Conservation (phyloP, 75 land plant genomes). For the Cunninghamia lanceolata region DNA sequence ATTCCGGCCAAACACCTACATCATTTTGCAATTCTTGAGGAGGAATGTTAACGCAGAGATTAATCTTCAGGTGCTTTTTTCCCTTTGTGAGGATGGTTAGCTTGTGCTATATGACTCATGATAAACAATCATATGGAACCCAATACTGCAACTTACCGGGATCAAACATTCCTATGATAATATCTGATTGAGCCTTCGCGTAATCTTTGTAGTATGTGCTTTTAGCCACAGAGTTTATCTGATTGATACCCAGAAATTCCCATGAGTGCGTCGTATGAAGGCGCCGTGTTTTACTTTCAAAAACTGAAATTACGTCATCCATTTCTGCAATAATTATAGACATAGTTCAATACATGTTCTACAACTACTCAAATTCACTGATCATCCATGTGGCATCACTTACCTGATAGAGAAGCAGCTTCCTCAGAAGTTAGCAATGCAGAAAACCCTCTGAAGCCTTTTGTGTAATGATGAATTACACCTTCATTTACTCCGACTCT, state of each 20-base stretch:
- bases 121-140: not conserved
- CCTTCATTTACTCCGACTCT: slow-evolving; percentile 17
- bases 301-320: slow-evolving; percentile 49
- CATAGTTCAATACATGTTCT: not conserved
- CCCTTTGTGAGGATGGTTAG: not conserved
- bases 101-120: not conserved
- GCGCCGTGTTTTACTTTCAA: slow-evolving; percentile 29
- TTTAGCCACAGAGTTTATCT: slow-evolving; percentile 7
- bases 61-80: not conserved
- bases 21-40: not conserved
- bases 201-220: not conserved
- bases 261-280: slow-evolving; percentile 61
- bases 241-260: slow-evolving; percentile 45
- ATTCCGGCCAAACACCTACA: slow-evolving; percentile 70
- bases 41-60: not conserved
- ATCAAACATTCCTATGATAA: slow-evolving; percentile 57
- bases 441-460: slow-evolving; percentile 58
- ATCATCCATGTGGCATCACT: too few relatives aligned
- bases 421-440: slow-evolving; percentile 49
- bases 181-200: slow-evolving; percentile 11
- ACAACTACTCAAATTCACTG: not conserved
- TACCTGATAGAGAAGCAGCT: slow-evolving; percentile 31
- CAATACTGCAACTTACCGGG: slow-evolving; percentile 3
- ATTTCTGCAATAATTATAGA: slow-evolving; percentile 27
- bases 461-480: slow-evolving; percentile 40